Conservation (phyloP, 352 stramenopile species). For the Elongisporangium prolatum region DNA sequence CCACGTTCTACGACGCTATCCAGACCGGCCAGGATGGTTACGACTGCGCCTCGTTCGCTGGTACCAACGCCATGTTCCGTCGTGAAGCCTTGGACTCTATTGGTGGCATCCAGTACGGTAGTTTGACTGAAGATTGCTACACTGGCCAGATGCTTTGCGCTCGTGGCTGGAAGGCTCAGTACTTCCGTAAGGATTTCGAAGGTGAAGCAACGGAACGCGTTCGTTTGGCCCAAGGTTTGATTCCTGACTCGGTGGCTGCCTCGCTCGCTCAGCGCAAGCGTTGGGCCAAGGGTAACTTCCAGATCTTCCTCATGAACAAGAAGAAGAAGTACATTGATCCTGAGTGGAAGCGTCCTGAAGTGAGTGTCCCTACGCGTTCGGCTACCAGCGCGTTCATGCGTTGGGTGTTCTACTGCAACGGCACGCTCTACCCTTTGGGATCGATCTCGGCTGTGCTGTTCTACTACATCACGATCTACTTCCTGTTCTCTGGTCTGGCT, state of each 20-base stretch:
- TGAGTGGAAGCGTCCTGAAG: slow-evolving; percentile 75
- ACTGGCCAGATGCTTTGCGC: slow-evolving; percentile 70
- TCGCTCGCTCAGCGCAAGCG: slow-evolving; percentile 76
- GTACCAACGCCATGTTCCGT: slow-evolving; percentile 82
- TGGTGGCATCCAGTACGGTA: slow-evolving; percentile 82
- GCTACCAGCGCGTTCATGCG: slow-evolving; percentile 73
- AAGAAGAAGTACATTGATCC: slow-evolving; percentile 74
- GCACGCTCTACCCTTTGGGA: slow-evolving; percentile 72
- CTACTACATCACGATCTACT: slow-evolving; percentile 86
- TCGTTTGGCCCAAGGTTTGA: slow-evolving; percentile 68
- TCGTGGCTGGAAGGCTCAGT: slow-evolving; percentile 83
- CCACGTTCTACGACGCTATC: slow-evolving; percentile 85
- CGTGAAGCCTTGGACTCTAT: slow-evolving; percentile 85
- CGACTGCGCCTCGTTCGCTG: slow-evolving; percentile 77
- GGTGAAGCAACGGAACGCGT: slow-evolving; percentile 72
- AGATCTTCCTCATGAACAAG: slow-evolving; percentile 84
- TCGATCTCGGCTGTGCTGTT: slow-evolving; percentile 79
- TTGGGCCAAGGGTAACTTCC: slow-evolving; percentile 86
- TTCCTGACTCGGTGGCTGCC: slow-evolving; percentile 66
- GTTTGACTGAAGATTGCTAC: slow-evolving; percentile 84
- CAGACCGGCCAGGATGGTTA: slow-evolving; percentile 85
- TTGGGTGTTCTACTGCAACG: slow-evolving; percentile 78
- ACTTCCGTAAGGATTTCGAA: slow-evolving; percentile 88
- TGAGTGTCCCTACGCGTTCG: slow-evolving; percentile 50
- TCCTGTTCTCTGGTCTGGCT: slow-evolving; percentile 74